Conservation (phyloP, 2,329 filamentous ascomycete genomes). For the Cladophialophora psammophila region DNA sequence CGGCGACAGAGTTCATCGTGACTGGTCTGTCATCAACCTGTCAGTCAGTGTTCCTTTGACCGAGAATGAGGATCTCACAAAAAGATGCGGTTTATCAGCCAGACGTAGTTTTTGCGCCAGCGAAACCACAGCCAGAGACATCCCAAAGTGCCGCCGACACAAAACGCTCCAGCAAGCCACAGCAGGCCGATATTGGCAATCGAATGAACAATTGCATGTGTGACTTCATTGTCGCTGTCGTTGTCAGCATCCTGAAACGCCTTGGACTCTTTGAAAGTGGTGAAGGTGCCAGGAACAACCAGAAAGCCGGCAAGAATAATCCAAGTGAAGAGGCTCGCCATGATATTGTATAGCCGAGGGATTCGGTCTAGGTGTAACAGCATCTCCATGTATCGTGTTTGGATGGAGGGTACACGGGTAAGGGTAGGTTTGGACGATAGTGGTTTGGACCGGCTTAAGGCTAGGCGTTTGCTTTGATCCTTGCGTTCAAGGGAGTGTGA, state of each 20-base stretch:
- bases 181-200: constrained; percentile 52
- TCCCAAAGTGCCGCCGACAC: constrained; percentile 51
- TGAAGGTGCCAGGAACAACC: constrained; percentile 62
- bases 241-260: constrained; percentile 40
- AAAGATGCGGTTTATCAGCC: constrained; percentile 62
- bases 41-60: constrained; percentile 18
- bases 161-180: constrained; percentile 54
- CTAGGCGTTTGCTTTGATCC: constrained; percentile 7
- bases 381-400: constrained; percentile 42
- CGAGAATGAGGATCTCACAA: constrained; percentile 41
- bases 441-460: constrained; percentile 12
- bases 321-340: constrained; percentile 57
- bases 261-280: constrained; percentile 49
- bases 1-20: constrained; percentile 58
- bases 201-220: constrained; percentile 44
- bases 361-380: constrained; percentile 45
- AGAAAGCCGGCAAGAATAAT: constrained; percentile 62
- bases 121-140: constrained; percentile 55
- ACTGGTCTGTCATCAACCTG: constrained; percentile 39
- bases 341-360: constrained; percentile 51
- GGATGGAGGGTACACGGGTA: constrained; percentile 34
- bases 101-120: constrained; percentile 61
- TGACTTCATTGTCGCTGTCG: constrained; percentile 41
- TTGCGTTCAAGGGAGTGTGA: constrained; percentile 20
- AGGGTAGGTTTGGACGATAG: constrained; percentile 27